These are phyloP conservation scores for Venturia oleaginea DNA, from an alignment of 2,329 filamentous ascomycete species.

Conservation along the genomic window DNA sequence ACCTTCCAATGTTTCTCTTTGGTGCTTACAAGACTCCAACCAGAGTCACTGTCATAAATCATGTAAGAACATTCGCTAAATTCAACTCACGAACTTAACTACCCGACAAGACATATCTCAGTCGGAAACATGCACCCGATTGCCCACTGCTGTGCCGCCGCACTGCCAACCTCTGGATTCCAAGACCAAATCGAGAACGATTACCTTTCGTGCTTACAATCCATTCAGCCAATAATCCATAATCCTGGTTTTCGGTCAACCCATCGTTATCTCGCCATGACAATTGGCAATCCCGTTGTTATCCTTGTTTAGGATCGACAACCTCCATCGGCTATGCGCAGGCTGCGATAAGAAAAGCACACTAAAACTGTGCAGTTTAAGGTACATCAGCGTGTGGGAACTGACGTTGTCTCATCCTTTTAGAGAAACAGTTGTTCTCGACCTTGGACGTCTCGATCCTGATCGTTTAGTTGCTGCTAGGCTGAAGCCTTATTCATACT, in stretches of 20 bases:
- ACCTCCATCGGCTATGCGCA: not conserved
- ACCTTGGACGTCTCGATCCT: too few species aligned
- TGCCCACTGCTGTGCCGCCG: not conserved
- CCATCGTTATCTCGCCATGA: not conserved
- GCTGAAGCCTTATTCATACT: slow-evolving; percentile 3
- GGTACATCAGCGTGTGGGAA: not conserved
- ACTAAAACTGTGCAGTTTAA: not conserved
- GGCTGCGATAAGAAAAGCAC: not conserved
- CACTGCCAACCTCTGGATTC: not conserved
- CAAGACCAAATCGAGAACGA: not conserved
- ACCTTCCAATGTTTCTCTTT: too few species aligned
- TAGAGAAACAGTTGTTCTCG: too few species aligned
- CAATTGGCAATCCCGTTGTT: not conserved
- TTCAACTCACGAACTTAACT: too few species aligned
- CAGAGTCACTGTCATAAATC: not conserved
- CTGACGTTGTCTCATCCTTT: too few species aligned
- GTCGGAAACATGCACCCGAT: not conserved
- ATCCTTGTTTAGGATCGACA: not conserved
- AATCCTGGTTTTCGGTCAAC: not conserved
- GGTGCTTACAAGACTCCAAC: too few species aligned
- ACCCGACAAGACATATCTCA: not conserved
- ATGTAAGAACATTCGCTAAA: not conserved
- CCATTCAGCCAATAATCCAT: not conserved
- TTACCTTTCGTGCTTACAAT: not conserved
- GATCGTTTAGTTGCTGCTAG: not conserved